Base-by-base conservation (phyloP, 2,329 filamentous ascomycete genomes). In the Alternaria infectoria region DNA sequence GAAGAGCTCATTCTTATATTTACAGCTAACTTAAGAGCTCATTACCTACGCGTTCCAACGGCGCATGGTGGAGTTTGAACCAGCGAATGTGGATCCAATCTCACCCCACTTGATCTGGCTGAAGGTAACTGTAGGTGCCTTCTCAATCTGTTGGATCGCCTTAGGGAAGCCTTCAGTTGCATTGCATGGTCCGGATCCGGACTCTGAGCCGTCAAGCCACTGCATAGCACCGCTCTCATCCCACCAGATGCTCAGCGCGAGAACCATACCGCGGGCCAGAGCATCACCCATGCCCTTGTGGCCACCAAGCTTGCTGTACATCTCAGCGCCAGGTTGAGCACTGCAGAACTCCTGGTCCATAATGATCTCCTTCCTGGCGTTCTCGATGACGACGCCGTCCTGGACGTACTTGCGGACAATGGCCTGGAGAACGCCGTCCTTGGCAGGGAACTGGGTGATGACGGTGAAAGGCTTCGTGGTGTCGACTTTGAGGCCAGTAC, bases 351-450 rank as follows among this genome's bases (percentile, higher is more conserved):
- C 69, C 26, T 79, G 75, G 56, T 77, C 65, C 66, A 79, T 74
- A 30, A 71, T 72, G n/a, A 77, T 65, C 45, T 75, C 74, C 32
- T 64, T 54, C 15, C 83, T 74, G 9, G 85, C 83, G 81, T 90
- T 89, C 69, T 84, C 80, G 69, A 90, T 86, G 64, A 89, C 83
- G 36, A 82, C 81, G 68, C 87, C 87, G 77, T 87, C 81, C 80
- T 91, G 89, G 61, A 89, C 84, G 77, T 91, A 91, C 79, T 89
- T 84, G 70, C 89, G 87, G 70, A 85, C 86, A 77, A 91, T 89
- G 77, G 89, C 85, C 56, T 80, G 82, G 52, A 91, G 86, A 10
- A 81, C 79, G 60, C 89, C 88, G 62, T 83, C 77, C 54, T 84
- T 87, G 57, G 86, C 87, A 69, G 88, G 79, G 81, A 91, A 91